Base-by-base conservation (phyloP, 495 filamentous ascomycete genomes). In the Bombardia bombarda region DNA sequence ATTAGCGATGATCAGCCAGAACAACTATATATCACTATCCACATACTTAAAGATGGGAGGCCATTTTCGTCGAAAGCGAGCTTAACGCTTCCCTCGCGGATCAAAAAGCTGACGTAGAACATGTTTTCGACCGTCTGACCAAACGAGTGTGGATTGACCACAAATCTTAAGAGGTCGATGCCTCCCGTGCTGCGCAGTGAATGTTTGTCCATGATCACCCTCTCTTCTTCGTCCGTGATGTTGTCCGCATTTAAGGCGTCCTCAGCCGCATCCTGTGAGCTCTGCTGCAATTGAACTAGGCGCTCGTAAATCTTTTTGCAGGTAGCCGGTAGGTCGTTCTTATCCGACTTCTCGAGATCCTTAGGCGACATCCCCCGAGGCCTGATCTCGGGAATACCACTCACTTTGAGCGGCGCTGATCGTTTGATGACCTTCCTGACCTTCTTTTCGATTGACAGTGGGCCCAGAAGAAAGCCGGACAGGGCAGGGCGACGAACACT, bases 61-160 rank as follows among this genome's bases (percentile, higher is more conserved):
- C 69, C 70, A 16, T 82, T 57, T 8, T 75, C 67, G 59, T 90
- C 84, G 32, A 72, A 69, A 0, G 66, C 61, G 17, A 95, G 67
- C 24, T 76, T 82, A 9, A 84, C 74, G 42, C 67, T 75, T 6
- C 90, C 90, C 59, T 99, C 93, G 40, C 82, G 79, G 43, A 96
- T 87, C 42, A 99, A 65, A 62, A 99, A 99, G 58, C 85, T 90
- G 45, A 95, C 73, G 56, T 96, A 96, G 64, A 99, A 99, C 52
- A 99, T 64, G 59, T 99, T 99, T 61, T 99, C 92, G 3, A 97
- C 78, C 2, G 87, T 96, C 65, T 99, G 93, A 0, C 90, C 88
- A 54, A 97, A 99, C 1, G 86, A 93, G 1, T 62, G 60, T 3
- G 92, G 90, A 50, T 99, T 94, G 45, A 96, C 70, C 24, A 86